Evolutionary conservation across 352 stramenopile species (phyloP).

Genomic region (Pythium plurisporium): DNA sequence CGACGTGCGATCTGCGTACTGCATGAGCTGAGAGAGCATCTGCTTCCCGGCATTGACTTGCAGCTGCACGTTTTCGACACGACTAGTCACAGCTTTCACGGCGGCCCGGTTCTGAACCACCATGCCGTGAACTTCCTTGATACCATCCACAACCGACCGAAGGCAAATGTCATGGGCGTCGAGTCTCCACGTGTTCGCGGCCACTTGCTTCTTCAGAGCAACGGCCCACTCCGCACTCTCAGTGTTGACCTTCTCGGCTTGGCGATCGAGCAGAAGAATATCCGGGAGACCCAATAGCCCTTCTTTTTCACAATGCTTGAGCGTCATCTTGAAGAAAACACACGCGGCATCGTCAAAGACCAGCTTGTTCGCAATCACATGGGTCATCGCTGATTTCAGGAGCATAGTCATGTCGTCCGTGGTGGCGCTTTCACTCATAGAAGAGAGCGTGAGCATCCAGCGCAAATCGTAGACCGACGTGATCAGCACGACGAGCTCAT

Average conservation of each 20-base stretch:
- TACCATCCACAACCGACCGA: neutral
- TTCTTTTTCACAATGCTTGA: constrained; percentile 24
- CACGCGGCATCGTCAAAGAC: constrained; percentile 11
- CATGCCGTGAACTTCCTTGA: neutral
- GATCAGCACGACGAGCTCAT: constrained; percentile 7
- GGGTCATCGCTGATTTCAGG: constrained; percentile 21
- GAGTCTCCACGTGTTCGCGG: constrained; percentile 7
- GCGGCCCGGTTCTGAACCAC: constrained; percentile 1
- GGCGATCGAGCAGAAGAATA: constrained; percentile 11
- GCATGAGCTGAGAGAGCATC: neutral
- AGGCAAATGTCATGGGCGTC: constrained; percentile 3
- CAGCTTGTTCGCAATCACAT: constrained; percentile 31
- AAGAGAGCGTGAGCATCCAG: neutral
- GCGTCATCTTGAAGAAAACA: constrained; percentile 31
- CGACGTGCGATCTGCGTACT: neutral
- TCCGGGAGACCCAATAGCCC: constrained; percentile 11
- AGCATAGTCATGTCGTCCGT: neutral
- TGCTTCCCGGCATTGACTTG: neutral
- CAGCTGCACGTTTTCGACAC: neutral
- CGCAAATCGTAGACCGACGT: constrained; percentile 10
- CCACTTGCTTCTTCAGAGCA: constrained; percentile 2
- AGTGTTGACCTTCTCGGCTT: constrained; percentile 19
- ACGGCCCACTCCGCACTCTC: constrained; percentile 8
- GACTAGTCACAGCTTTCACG: neutral
- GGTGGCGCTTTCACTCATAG: neutral